phyloP scores from a whole-genome alignment of 1,139 yeast species.

The Tardiomyces digboiensis region DNA sequence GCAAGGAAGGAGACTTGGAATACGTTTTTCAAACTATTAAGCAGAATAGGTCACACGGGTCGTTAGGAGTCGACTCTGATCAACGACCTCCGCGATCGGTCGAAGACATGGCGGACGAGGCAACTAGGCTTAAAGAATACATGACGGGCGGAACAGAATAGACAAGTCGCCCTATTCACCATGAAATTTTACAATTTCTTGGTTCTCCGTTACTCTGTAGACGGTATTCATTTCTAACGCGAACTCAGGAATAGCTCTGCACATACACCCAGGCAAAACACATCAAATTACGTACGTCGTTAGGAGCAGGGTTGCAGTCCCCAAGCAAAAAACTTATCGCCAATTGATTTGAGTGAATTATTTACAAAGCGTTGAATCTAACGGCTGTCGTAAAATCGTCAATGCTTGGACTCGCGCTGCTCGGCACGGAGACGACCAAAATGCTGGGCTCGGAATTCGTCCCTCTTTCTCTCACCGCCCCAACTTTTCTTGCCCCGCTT shows the following conservation, averaged over 20 bases:
- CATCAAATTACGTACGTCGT: no score
- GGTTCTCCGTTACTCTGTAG: no score
- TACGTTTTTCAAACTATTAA: conserved; percentile 23
- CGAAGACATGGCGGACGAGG: conserved; percentile 60
- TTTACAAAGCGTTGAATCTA: no score
- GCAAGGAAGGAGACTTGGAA: conserved; percentile 34
- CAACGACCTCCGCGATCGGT: conserved; percentile 42
- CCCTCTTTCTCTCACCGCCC: conserved; percentile 87
- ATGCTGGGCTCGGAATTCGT: conserved; percentile 59
- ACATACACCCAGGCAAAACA: no score
- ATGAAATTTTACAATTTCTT: neutral
- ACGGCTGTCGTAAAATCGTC: neutral
- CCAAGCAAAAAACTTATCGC: no score
- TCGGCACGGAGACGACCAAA: conserved; percentile 40
- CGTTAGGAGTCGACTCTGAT: conserved; percentile 38
- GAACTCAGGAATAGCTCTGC: no score
- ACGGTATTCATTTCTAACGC: no score
- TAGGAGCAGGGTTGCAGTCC: no score
- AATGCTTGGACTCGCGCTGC: conserved; percentile 8
- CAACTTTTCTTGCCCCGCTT: conserved; percentile 60
- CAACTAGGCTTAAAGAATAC: conserved; percentile 37
- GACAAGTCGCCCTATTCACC: neutral
- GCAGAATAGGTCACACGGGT: conserved; percentile 23
- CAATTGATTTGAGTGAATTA: no score
- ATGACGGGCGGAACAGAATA: conserved; percentile 6